These are phyloP conservation scores for Polyporus tsugae DNA, from an alignment of 1,284 basidiomycete species.

Conservation along the genomic window DNA sequence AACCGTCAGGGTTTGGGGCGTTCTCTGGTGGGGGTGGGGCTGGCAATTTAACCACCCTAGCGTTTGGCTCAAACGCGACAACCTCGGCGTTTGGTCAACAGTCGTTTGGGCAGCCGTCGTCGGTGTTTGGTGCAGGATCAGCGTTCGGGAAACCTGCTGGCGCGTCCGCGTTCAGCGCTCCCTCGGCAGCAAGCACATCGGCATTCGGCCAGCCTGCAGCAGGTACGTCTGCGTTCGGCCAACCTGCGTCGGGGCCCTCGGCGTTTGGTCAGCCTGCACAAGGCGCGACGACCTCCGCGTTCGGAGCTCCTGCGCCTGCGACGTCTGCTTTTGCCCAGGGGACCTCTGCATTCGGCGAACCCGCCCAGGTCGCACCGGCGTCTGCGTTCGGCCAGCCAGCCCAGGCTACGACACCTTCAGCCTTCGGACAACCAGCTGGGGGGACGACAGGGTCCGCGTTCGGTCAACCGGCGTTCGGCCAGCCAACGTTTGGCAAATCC, in stretches of 20 bases:
- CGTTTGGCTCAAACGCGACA: slow-evolving; percentile 36
- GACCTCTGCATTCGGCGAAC: slow-evolving; percentile 32
- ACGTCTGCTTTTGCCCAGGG: slow-evolving; percentile 7
- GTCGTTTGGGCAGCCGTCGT: slow-evolving; percentile 11
- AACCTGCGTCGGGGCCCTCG: slow-evolving; percentile 19
- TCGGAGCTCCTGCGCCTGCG: slow-evolving; percentile 37
- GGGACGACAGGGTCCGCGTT: slow-evolving; percentile 40
- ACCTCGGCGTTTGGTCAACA: slow-evolving; percentile 43
- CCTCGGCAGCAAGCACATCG: slow-evolving; percentile 40
- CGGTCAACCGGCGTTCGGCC: slow-evolving; percentile 35
- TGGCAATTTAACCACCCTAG: slow-evolving; percentile 44
- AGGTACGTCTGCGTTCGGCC: slow-evolving; percentile 25
- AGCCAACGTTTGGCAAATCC: slow-evolving; percentile 38
- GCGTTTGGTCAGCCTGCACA: slow-evolving; percentile 40
- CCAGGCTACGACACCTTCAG: slow-evolving; percentile 20
- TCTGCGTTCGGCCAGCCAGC: slow-evolving; percentile 44
- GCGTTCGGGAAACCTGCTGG: slow-evolving; percentile 24
- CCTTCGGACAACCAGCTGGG: slow-evolving; percentile 33
- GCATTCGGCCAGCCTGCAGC: slow-evolving; percentile 40
- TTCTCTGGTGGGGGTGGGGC: slow-evolving; percentile 23
- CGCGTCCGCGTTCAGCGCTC: slow-evolving; percentile 43
- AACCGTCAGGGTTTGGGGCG: slow-evolving; percentile 43
- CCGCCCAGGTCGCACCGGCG: neutral
- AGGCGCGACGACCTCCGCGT: slow-evolving; percentile 33
- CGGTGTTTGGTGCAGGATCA: slow-evolving; percentile 10